Evolutionary conservation across 176 grass and related monocot genomes (phyloP), one percentile per base, ranked within the genome.

Genomic region (Guadua angustifolia): DNA sequence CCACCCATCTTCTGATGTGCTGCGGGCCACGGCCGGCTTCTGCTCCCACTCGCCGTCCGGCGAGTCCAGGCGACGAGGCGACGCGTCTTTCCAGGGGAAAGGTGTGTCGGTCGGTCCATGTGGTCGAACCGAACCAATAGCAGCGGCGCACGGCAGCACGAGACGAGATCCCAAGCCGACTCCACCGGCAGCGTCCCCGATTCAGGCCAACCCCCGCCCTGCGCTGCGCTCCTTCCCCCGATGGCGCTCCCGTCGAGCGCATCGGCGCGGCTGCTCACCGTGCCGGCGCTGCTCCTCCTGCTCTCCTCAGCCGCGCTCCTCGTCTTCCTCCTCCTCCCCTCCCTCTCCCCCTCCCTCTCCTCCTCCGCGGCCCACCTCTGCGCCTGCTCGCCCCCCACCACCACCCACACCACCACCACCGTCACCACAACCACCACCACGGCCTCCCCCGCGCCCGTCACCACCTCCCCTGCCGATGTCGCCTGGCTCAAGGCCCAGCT

Each of bases 401-500:
- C 87, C 36, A 83, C 77, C 42, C 83, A 81, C 65, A 85, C 88
- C 61, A 86, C 85, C 32, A 85, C 88, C 53, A 86, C 85, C 39
- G 53, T 89, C 89, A 88, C 91, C 35, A 75, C 86, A 0, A 90
- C 79, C 12, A 81, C 87, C 22, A 71, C 52, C 51, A 26, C 83
- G 9, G 74, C 79, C 53, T 66, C 80, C 53, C 84, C 69, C 10
- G 68, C 81, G 8, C 87, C 84, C 45, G 74, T 88, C 78, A 59
- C 85, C 70, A 91, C 96, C n/a, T 89, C 81, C 32, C 50, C 56
- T 17, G 86, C 86, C 18, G 96, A 99, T 83, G 83, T 95, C 66
- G 50, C 65, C 57, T 99, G 93, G 93, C 89, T 99, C 76, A 92
- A 84, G 78, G 69, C 73, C 32, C 88, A 95, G 78, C 83, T 99